Base-by-base conservation (phyloP, 768 basidiomycete genomes). In the Pholiota molesta region DNA sequence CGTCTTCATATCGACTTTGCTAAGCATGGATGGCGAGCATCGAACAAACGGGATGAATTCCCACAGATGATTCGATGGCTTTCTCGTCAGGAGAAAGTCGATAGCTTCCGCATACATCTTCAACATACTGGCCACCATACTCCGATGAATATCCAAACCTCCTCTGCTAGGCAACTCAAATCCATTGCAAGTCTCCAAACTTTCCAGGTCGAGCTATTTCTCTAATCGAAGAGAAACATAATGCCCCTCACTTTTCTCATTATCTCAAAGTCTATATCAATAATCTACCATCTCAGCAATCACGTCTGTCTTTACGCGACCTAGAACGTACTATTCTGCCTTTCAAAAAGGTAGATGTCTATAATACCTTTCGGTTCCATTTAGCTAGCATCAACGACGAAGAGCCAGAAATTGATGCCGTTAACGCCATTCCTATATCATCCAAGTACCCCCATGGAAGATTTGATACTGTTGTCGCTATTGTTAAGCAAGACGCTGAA, bases 41-140 rank as follows among this genome's bases (percentile, higher is more conserved):
- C 64, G n/a, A 74, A 74, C 47, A 59, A 63, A 52, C 44, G 66
- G 1, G 64, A 74, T 28, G 66, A 69, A 39, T 60, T 67, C 55
- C 63, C 64, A 10, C 78, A 79, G 53, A 80, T 80, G 79, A 70
- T 70, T 1, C 37, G 11, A 2, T 76, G 73, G 73, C 65, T 80
- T 0, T 63, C 67, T 7, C 62, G 72, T 3, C 71, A 73, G 35
- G 78, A 79, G 49, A 72, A 74, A 6, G 61, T 62, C 17, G 5
- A 26, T 13, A 13, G n/a, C 33, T 57, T 52, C 39, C 10, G 39
- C 28, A 16, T 7, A 2, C 16, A 21, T n/a, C 53, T 55, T 14
- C 29, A 35, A 4, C 13, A 21, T 35, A 35, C 35, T 10, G 35
- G 13, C n/a, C n/a, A n/a, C 10, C 2, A 2, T 19, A 11, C 4